Percentiles rank a stretch among this genome's conserved stretches.
phyloP scores from a whole-genome alignment of 73 alveolate genomes.

The Paramecium primaurelia region DNA sequence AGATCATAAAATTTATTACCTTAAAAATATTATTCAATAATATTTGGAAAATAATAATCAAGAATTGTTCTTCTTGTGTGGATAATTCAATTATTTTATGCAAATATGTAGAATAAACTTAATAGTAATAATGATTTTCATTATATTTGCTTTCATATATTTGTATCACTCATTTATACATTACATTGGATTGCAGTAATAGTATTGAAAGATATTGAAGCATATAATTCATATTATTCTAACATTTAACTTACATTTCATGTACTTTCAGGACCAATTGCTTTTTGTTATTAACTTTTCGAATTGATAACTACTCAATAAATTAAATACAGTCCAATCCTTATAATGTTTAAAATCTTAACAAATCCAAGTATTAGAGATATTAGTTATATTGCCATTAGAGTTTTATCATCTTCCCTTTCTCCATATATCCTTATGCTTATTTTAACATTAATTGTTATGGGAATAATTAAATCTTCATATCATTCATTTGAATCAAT shows the following conservation, averaged over 20 bases:
- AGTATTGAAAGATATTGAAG: not conserved
- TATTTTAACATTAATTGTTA: not conserved
- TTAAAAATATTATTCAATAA: not conserved
- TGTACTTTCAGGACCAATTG: not conserved
- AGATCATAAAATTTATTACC: not conserved
- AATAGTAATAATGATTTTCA: not conserved
- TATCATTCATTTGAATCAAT: not conserved
- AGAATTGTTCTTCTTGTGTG: not conserved
- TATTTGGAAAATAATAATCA: not conserved
- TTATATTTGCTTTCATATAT: not conserved
- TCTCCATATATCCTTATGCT: conserved; percentile 28
- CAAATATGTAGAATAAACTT: not conserved
- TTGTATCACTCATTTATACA: not conserved
- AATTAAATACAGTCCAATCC: not conserved
- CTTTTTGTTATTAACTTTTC: not conserved
- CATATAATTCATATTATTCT: not conserved
- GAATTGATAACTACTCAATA: not conserved
- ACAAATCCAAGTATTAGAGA: conserved; percentile 19
- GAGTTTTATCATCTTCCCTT: not conserved
- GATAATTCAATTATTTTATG: not conserved
- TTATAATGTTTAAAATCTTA: not conserved
- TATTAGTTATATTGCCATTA: not conserved
- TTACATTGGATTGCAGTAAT: not conserved
- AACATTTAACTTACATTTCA: not conserved
- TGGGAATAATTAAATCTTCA: not conserved